phyloP scores from a whole-genome alignment of 208 protist species.

The Perkinsela sp. region DNA sequence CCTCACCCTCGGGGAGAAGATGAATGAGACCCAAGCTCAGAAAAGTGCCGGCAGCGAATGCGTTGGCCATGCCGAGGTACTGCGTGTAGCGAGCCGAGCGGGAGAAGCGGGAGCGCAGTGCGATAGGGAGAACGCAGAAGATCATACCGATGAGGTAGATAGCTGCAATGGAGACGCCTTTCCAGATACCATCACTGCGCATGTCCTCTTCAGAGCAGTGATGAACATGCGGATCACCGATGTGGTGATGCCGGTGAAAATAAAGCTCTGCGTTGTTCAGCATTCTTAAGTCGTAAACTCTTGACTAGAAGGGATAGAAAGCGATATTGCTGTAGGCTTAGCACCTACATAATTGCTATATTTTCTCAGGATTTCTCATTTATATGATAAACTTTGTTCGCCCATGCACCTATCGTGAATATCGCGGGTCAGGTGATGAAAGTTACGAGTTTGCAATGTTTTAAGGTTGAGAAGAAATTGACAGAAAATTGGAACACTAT shows the following conservation, averaged over 20 bases:
- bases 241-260: not conserved
- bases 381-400: too few species aligned
- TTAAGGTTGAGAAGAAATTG: too few species aligned
- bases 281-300: too few species aligned
- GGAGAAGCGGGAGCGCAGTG: not conserved
- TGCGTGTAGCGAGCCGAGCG: not conserved
- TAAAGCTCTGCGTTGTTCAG: not conserved
- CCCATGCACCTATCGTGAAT: too few species aligned
- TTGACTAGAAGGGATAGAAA: too few species aligned
- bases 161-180: not conserved
- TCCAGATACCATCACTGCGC: not conserved
- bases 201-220: not conserved
- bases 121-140: not conserved
- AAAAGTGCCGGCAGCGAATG: constrained; percentile 7
- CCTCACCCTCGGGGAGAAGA: constrained; percentile 7
- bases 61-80: constrained; percentile 7
- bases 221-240: not conserved
- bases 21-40: constrained; percentile 6
- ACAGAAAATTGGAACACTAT: too few species aligned
- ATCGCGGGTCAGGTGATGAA: too few species aligned
- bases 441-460: too few species aligned
- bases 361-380: too few species aligned
- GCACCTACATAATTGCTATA: too few species aligned
- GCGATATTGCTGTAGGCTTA: too few species aligned
- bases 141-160: not conserved